Evolutionary conservation across 2,329 filamentous ascomycete genomes (phyloP).

Genomic region (Epichloe uncinata): DNA sequence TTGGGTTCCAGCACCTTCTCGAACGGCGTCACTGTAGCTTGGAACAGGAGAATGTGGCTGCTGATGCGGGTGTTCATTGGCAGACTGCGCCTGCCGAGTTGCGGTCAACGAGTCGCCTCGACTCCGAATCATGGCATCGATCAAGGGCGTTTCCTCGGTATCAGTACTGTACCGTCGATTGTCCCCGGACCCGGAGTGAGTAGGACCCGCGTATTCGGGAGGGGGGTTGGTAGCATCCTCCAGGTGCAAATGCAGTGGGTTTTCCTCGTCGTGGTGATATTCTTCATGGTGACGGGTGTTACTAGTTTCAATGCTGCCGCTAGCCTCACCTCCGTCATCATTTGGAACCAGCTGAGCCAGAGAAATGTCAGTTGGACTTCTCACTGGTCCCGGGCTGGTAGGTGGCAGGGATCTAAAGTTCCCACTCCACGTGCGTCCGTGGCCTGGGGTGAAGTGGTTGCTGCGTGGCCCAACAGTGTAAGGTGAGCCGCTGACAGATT

Average conservation of each 20-base stretch:
- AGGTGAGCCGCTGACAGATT: conserved; percentile 26
- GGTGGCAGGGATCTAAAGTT: conserved; percentile 64
- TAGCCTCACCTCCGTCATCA: conserved; percentile 55
- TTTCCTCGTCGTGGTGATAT: conserved; percentile 23
- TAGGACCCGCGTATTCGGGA: conserved; percentile 58
- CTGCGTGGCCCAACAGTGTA: conserved; percentile 27
- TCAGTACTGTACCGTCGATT: conserved; percentile 45
- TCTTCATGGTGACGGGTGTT: conserved; percentile 12
- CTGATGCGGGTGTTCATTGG: conserved; percentile 2
- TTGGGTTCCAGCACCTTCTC: conserved; percentile 28
- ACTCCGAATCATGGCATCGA: conserved; percentile 35
- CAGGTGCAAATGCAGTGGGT: conserved; percentile 26
- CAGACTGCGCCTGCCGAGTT: conserved; percentile 11
- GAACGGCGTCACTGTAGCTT: conserved; percentile 66
- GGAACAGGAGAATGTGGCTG: conserved; percentile 53
- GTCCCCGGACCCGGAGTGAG: conserved; percentile 41
- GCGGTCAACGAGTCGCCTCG: conserved; percentile 35
- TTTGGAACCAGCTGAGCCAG: conserved; percentile 67
- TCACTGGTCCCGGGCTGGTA: conserved; percentile 75
- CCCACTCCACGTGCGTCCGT: conserved; percentile 62
- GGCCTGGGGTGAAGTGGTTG: conserved; percentile 43
- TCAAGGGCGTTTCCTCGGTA: conserved; percentile 43
- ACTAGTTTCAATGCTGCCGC: conserved; percentile 13
- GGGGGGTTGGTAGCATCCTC: conserved; percentile 49
- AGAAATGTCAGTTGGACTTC: conserved; percentile 92